Percentiles rank a stretch among this genome's conserved stretches.
Evolutionary conservation across 768 basidiomycete genomes (phyloP).

Genomic region (Myochromella boudieri): DNA sequence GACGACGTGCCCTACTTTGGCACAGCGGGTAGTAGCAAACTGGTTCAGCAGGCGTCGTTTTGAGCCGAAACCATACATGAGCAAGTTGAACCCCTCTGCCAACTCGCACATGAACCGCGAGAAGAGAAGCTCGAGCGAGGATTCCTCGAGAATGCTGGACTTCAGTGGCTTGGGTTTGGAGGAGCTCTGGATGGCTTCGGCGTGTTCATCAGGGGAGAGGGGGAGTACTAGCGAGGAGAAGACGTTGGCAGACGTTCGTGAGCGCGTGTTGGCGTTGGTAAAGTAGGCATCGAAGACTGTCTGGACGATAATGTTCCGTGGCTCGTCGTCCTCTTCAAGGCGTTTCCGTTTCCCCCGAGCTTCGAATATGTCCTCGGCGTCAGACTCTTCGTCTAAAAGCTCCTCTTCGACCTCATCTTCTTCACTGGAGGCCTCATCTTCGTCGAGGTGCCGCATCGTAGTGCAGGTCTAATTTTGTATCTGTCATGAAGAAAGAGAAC

Average conservation of each 20-base stretch:
- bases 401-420: conserved; percentile 15
- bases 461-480: not conserved
- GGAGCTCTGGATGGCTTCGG: conserved; percentile 34
- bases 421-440: conserved; percentile 12
- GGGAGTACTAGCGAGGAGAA: conserved; percentile 78
- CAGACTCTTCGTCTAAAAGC: conserved; percentile 16
- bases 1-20: conserved; percentile 67
- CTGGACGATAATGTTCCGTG: conserved; percentile 46
- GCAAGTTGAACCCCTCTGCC: conserved; percentile 79
- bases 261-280: conserved; percentile 54
- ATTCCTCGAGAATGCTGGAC: conserved; percentile 31
- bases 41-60: conserved; percentile 76
- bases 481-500: conserved; percentile 2
- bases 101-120: conserved; percentile 71
- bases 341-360: conserved; percentile 12
- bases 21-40: conserved; percentile 61
- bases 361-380: conserved; percentile 7
- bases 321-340: conserved; percentile 10
- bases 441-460: conserved; percentile 9
- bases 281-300: conserved; percentile 90
- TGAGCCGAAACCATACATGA: conserved; percentile 89
- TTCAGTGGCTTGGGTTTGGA: conserved; percentile 28
- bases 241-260: conserved; percentile 75
- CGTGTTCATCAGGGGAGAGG: conserved; percentile 64
- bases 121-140: conserved; percentile 42